A percentile compares a stretch with the other conserved stretches of the same genome.
Evolutionary conservation across 2,329 filamentous ascomycete species (phyloP).

Genomic region (Onygenales sp.): DNA sequence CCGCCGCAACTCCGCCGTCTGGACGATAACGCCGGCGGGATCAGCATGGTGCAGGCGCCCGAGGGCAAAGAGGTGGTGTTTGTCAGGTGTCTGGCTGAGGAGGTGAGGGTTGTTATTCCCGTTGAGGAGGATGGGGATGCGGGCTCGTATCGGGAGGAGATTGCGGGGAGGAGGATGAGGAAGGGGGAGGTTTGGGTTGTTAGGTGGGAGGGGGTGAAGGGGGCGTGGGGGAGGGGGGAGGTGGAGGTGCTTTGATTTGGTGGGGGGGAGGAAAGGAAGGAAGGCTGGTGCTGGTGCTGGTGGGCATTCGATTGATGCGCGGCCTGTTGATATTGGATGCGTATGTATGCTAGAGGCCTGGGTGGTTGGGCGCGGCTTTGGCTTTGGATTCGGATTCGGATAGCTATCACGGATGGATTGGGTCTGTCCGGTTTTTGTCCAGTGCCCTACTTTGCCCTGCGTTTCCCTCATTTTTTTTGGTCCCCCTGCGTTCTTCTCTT

Average conservation of each 20-base stretch:
- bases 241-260: constrained; percentile 32
- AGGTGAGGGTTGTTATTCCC: constrained; percentile 36
- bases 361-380: too few relatives aligned
- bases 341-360: too few relatives aligned
- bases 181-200: constrained; percentile 60
- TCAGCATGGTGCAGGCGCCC: constrained; percentile 85
- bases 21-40: constrained; percentile 81
- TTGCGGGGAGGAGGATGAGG: constrained; percentile 30
- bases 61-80: constrained; percentile 81
- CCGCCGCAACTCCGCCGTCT: constrained; percentile 69
- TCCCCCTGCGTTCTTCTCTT: too few relatives aligned
- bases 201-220: constrained; percentile 64
- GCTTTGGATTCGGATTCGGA: too few relatives aligned
- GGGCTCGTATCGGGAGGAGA: constrained; percentile 15
- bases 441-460: too few relatives aligned
- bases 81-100: constrained; percentile 47
- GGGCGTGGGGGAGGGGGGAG: constrained; percentile 33
- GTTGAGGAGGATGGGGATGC: constrained; percentile 20
- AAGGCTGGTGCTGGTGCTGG: too few relatives aligned
- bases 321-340: too few relatives aligned
- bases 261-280: too few relatives aligned
- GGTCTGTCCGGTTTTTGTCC: too few relatives aligned
- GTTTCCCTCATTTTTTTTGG: too few relatives aligned
- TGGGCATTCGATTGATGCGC: too few relatives aligned
- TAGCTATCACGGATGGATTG: too few relatives aligned